A percentile compares a stretch with the other conserved stretches of the same genome.
Conservation (phyloP, 805 yeast genomes). For the Tetrapisispora fleetii region DNA sequence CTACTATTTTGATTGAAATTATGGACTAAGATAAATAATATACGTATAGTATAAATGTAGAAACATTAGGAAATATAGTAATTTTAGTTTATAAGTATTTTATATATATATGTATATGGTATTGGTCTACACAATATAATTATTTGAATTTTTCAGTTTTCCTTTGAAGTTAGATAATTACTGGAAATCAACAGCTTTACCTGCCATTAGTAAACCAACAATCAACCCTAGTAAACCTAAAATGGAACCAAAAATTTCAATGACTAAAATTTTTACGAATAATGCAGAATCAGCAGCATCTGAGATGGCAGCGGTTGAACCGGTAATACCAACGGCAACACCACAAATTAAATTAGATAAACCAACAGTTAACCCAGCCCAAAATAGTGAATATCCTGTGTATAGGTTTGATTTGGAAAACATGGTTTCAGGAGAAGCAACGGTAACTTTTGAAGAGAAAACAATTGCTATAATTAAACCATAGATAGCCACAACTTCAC, state of each 20-base stretch:
- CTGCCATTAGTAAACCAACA: constrained; percentile 95
- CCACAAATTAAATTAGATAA: constrained; percentile 90
- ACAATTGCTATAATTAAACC: constrained; percentile 97
- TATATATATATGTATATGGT: not conserved
- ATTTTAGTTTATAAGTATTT: too few species aligned
- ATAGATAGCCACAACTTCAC: constrained; percentile 98
- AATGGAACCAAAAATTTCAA: constrained; percentile 95
- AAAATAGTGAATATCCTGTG: constrained; percentile 90
- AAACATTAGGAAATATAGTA: too few species aligned
- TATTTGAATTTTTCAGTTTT: too few species aligned
- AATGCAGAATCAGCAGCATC: constrained; percentile 96
- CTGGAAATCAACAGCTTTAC: constrained; percentile 81
- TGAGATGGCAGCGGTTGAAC: constrained; percentile 95
- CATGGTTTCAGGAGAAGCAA: constrained; percentile 49
- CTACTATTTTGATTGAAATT: not conserved
- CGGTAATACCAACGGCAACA: constrained; percentile 93
- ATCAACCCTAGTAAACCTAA: constrained; percentile 92
- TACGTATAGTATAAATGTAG: too few species aligned
- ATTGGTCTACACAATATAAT: too few species aligned
- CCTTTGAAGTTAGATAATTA: constrained; percentile 21
- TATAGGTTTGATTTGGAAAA: constrained; percentile 77
- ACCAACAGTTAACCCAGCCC: constrained; percentile 98
- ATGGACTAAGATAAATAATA: too few species aligned
- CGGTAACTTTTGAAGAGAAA: constrained; percentile 79
- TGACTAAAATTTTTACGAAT: constrained; percentile 90